Evolutionary conservation across 495 filamentous ascomycete species (phyloP).

Genomic region (Talaromyces wortmannii): DNA sequence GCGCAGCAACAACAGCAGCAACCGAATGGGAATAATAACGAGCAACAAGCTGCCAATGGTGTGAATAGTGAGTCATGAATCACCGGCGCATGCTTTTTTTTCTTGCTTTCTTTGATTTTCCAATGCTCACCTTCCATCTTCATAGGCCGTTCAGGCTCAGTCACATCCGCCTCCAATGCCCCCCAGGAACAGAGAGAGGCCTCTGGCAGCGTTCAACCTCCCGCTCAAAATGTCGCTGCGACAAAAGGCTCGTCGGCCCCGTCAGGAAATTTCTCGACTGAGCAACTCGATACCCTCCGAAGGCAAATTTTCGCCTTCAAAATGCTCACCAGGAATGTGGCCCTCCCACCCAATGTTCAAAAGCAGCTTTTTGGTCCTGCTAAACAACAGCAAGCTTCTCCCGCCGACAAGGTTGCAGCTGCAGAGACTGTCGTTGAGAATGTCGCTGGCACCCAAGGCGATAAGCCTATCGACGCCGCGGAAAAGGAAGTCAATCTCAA

Average conservation of each 20-base stretch:
- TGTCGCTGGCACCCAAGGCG: slow-evolving; percentile 25
- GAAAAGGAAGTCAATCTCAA: slow-evolving; percentile 21
- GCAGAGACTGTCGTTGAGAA: slow-evolving; percentile 48
- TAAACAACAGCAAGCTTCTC: slow-evolving; percentile 53
- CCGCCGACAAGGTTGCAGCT: slow-evolving; percentile 48
- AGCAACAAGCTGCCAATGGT: slow-evolving; percentile 32
- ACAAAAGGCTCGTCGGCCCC: slow-evolving; percentile 29
- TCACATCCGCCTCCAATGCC: slow-evolving; percentile 24
- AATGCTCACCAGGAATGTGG: slow-evolving; percentile 69
- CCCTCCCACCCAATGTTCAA: slow-evolving; percentile 66
- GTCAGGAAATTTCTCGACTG: slow-evolving; percentile 53
- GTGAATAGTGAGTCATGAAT: slow-evolving; percentile 36
- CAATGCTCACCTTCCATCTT: neutral
- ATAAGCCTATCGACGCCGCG: slow-evolving; percentile 24
- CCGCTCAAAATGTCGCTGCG: slow-evolving; percentile 13
- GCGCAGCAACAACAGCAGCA: slow-evolving; percentile 36
- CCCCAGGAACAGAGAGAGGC: slow-evolving; percentile 13
- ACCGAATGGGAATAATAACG: slow-evolving; percentile 32
- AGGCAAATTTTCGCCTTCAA: slow-evolving; percentile 82
- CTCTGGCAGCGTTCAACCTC: slow-evolving; percentile 21
- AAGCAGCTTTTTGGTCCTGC: slow-evolving; percentile 69
- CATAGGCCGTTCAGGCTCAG: no score
- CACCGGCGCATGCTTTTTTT: no score
- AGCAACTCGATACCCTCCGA: slow-evolving; percentile 64
- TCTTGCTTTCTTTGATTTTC: neutral